These are phyloP conservation scores for Rhamnella rubrinervis DNA, from an alignment of 331 rosid genomes.

Conservation along the genomic window DNA sequence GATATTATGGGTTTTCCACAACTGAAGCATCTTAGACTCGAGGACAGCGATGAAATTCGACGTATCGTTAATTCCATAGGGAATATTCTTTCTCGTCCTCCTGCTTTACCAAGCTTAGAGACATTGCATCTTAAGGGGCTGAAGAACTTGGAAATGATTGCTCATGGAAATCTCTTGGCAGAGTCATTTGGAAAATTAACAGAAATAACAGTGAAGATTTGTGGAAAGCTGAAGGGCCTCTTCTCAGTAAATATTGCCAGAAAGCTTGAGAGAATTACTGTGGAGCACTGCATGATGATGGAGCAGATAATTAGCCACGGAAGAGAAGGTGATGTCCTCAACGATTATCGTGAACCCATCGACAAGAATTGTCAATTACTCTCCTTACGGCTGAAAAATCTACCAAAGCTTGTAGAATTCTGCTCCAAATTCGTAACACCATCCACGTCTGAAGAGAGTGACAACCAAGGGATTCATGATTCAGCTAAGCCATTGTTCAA, in stretches of 20 bases:
- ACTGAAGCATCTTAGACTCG: constrained; percentile 6
- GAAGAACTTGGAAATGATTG: background rate
- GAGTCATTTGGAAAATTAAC: background rate
- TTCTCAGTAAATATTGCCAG: background rate
- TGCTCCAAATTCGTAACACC: background rate
- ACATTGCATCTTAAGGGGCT: accelerated
- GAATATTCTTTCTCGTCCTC: background rate
- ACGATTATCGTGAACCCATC: background rate
- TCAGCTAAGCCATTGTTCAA: too few relatives aligned
- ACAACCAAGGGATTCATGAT: too few relatives aligned
- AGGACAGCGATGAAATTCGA: background rate
- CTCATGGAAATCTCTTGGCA: background rate
- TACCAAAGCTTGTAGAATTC: background rate
- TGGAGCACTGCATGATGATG: background rate
- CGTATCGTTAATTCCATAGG: background rate
- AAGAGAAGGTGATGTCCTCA: background rate
- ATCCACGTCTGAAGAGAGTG: too few relatives aligned
- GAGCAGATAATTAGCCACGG: background rate
- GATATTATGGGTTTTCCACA: constrained; percentile 3
- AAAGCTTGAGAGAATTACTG: background rate
- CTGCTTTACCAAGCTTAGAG: background rate
- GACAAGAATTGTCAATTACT: too few relatives aligned
- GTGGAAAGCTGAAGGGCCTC: background rate
- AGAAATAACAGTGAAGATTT: accelerated
- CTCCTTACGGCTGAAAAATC: background rate